Percentiles rank a stretch among this genome's conserved stretches.
Evolutionary conservation across 495 filamentous ascomycete genomes (phyloP).

Genomic region (Xylaria palmicola): DNA sequence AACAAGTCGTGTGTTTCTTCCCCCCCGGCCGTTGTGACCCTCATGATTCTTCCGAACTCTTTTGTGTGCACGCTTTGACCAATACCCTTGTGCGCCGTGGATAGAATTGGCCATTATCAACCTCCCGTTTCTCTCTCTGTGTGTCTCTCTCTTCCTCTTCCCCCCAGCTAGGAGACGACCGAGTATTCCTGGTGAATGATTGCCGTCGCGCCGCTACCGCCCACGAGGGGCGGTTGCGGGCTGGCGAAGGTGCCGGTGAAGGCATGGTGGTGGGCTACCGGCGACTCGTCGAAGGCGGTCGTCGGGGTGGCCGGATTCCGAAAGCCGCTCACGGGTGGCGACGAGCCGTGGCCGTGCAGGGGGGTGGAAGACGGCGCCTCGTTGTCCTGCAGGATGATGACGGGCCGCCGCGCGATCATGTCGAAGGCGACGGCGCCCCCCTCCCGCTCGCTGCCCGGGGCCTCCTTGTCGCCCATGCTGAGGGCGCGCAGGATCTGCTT

Average conservation of each 20-base stretch:
- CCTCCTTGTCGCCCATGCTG: slow-evolving; percentile 25
- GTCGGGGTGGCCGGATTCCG: slow-evolving; percentile 34
- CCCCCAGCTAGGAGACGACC: not conserved
- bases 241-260: not conserved
- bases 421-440: slow-evolving; percentile 21
- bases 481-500: slow-evolving; percentile 28
- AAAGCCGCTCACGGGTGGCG: slow-evolving; percentile 13
- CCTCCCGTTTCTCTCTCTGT: not conserved
- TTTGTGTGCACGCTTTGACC: too few relatives aligned
- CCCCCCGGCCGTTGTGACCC: not conserved
- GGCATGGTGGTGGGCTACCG: slow-evolving; percentile 1
- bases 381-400: slow-evolving; percentile 28
- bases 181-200: slow-evolving; percentile 3
- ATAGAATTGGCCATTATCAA: not conserved
- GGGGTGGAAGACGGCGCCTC: not conserved
- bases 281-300: not conserved
- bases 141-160: not conserved
- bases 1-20: not conserved
- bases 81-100: not conserved
- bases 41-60: too few relatives aligned
- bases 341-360: not conserved
- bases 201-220: not conserved
- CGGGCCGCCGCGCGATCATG: slow-evolving; percentile 22
- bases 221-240: not conserved
- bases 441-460: slow-evolving; percentile 7